These are phyloP conservation scores for Jatropha curcas DNA, from an alignment of 345 rosid species.

Conservation along the genomic window DNA sequence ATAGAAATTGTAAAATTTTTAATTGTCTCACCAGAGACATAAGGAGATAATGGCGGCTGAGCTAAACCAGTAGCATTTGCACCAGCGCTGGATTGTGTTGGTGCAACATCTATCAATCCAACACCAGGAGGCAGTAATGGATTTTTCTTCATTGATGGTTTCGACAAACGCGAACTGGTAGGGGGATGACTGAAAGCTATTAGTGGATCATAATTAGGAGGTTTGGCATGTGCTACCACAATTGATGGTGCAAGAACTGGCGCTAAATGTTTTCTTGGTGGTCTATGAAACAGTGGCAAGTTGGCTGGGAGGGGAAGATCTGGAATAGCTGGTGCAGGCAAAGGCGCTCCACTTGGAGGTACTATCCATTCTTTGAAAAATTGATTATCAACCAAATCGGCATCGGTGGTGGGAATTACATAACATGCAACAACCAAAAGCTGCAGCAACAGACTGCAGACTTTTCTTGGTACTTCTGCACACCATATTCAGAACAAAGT, in stretches of 20 bases:
- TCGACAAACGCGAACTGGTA: slow-evolving; percentile 59
- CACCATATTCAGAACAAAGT: background rate
- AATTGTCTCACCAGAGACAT: slow-evolving; percentile 53
- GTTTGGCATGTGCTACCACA: slow-evolving; percentile 44
- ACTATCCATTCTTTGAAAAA: slow-evolving; percentile 28
- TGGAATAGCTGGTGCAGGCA: slow-evolving; percentile 43
- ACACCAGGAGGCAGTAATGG: slow-evolving; percentile 51
- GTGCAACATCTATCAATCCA: slow-evolving; percentile 66
- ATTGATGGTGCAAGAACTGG: slow-evolving; percentile 42
- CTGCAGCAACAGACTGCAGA: slow-evolving; percentile 34
- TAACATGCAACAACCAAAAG: slow-evolving; percentile 40
- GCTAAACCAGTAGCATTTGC: slow-evolving; percentile 57
- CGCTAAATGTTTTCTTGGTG: slow-evolving; percentile 40
- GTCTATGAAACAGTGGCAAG: slow-evolving; percentile 42
- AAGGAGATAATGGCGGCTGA: slow-evolving; percentile 84
- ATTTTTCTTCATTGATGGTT: slow-evolving; percentile 58
- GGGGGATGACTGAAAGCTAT: slow-evolving; percentile 63
- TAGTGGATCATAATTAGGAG: slow-evolving; percentile 63
- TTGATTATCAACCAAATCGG: slow-evolving; percentile 33
- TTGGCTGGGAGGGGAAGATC: slow-evolving; percentile 51
- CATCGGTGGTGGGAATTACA: slow-evolving; percentile 40
- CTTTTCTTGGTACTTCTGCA: slow-evolving; percentile 49
- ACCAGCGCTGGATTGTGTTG: slow-evolving; percentile 55
- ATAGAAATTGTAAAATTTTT: background rate
- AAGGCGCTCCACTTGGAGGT: slow-evolving; percentile 44